phyloP scores from a whole-genome alignment of 1,139 yeast genomes.

The Hyphopichia fennica region DNA sequence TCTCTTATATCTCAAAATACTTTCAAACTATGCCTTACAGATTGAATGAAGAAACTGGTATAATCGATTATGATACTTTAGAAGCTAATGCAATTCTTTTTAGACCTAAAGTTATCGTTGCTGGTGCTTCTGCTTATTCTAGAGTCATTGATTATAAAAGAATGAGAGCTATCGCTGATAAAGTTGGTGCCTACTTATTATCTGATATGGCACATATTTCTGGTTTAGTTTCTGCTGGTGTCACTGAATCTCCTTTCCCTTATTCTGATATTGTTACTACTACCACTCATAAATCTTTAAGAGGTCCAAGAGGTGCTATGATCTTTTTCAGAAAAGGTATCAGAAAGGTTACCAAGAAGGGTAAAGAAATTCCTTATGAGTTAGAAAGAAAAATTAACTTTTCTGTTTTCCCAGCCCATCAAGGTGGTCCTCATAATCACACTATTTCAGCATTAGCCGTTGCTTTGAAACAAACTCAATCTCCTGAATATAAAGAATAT shows the following conservation, averaged over 20 bases:
- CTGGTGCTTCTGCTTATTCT: constrained; percentile 96
- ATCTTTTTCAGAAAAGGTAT: constrained; percentile 94
- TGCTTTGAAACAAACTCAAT: constrained; percentile 84
- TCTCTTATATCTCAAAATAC: constrained; percentile 87
- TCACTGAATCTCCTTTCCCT: constrained; percentile 89
- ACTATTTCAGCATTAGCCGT: constrained; percentile 94
- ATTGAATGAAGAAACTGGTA: constrained; percentile 78
- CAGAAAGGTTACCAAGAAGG: constrained; percentile 80
- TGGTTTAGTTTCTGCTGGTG: constrained; percentile 91
- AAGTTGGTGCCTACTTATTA: constrained; percentile 87
- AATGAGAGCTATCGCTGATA: constrained; percentile 86
- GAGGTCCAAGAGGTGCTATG: constrained; percentile 99
- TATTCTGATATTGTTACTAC: constrained; percentile 95
- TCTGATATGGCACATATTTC: constrained; percentile 98
- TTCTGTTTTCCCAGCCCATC: constrained; percentile 98
- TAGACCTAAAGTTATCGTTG: constrained; percentile 93
- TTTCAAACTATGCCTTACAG: constrained; percentile 98
- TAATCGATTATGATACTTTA: constrained; percentile 87
- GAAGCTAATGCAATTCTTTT: constrained; percentile 81
- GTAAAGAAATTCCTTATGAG: constrained; percentile 84
- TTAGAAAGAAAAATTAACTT: constrained; percentile 89
- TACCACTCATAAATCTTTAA: constrained; percentile 92
- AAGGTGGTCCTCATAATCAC: constrained; percentile 99
- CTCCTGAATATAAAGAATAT: constrained; percentile 84
- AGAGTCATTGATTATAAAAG: constrained; percentile 87